These are phyloP conservation scores for Wilcoxina mikolae DNA, from an alignment of 495 filamentous ascomycete genomes.

Conservation along the genomic window DNA sequence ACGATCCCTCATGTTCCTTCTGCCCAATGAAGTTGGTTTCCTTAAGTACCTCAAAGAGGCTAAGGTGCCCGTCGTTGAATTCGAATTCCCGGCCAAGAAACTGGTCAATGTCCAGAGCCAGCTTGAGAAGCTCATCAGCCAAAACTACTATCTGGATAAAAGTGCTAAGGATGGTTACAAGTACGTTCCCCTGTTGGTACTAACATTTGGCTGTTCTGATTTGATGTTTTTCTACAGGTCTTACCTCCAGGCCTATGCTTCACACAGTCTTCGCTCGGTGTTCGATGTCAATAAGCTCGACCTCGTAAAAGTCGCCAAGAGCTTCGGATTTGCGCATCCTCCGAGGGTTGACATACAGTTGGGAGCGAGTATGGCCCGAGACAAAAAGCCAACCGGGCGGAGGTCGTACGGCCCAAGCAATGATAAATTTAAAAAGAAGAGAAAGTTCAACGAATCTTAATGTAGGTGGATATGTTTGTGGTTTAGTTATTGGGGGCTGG, in stretches of 20 bases:
- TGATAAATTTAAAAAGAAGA: constrained; percentile 1
- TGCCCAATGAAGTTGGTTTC: constrained; percentile 86
- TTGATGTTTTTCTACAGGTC: constrained; percentile 40
- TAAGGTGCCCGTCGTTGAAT: constrained; percentile 84
- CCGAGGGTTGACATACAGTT: constrained; percentile 81
- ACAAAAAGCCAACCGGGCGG: constrained; percentile 66
- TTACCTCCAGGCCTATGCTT: constrained; percentile 89
- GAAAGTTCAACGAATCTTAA: constrained; percentile 2
- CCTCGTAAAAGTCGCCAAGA: constrained; percentile 81
- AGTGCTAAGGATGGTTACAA: constrained; percentile 48
- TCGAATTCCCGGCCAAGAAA: constrained; percentile 84
- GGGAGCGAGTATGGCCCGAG: constrained; percentile 69
- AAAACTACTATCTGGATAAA: constrained; percentile 96
- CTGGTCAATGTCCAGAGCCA: constrained; percentile 90
- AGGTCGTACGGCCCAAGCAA: constrained; percentile 52
- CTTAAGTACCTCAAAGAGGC: constrained; percentile 82
- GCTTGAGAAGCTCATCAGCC: constrained; percentile 78
- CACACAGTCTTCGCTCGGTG: constrained; percentile 72
- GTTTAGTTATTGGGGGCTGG: neutral
- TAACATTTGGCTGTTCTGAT: neutral
- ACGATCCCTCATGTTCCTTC: constrained; percentile 74
- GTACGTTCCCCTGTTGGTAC: constrained; percentile 8
- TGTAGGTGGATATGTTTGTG: neutral
- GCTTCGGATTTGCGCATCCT: constrained; percentile 80
- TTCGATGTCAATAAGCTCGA: constrained; percentile 92